A percentile compares a stretch with the other conserved stretches of the same genome.
Conservation (phyloP, 1,284 basidiomycete species). For the Rhodotorula sp. region DNA sequence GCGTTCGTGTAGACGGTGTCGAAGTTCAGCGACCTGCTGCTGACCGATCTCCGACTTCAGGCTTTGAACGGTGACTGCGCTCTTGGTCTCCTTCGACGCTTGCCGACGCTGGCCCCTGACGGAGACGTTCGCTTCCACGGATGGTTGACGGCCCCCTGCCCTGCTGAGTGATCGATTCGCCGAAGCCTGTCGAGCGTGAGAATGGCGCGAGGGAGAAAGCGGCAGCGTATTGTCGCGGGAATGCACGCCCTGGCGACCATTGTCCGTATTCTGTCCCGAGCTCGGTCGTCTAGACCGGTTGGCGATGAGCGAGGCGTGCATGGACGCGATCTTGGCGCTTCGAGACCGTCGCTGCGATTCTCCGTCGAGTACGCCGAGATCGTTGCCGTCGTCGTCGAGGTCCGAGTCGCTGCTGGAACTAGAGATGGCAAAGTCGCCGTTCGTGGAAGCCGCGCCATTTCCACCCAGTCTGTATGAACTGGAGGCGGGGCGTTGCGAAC, state of each 20-base stretch:
- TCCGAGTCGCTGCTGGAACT: constrained; percentile 25
- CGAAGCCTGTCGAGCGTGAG: too few species aligned
- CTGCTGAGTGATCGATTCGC: neutral
- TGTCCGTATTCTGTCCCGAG: constrained; percentile 6
- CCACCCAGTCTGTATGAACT: too few species aligned
- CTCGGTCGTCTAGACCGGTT: constrained; percentile 28
- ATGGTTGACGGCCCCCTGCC: neutral
- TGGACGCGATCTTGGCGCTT: constrained; percentile 16
- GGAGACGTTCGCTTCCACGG: neutral
- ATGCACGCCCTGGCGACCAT: neutral
- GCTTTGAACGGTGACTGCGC: neutral
- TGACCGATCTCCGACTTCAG: neutral
- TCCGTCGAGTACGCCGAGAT: neutral
- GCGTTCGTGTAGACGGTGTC: constrained; percentile 20
- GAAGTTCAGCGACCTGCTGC: constrained; percentile 4
- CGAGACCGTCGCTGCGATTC: constrained; percentile 17
- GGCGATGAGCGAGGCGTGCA: constrained; percentile 22
- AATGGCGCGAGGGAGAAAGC: neutral
- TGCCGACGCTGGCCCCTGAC: neutral
- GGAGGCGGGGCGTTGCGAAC: neutral
- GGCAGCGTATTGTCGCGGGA: constrained; percentile 14
- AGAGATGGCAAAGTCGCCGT: constrained; percentile 3
- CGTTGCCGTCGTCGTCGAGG: constrained; percentile 10
- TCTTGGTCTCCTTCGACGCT: neutral
- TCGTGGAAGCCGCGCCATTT: neutral